Evolutionary conservation across 2,329 filamentous ascomycete genomes (phyloP).

Genomic region (Ophiobolus disseminans): DNA sequence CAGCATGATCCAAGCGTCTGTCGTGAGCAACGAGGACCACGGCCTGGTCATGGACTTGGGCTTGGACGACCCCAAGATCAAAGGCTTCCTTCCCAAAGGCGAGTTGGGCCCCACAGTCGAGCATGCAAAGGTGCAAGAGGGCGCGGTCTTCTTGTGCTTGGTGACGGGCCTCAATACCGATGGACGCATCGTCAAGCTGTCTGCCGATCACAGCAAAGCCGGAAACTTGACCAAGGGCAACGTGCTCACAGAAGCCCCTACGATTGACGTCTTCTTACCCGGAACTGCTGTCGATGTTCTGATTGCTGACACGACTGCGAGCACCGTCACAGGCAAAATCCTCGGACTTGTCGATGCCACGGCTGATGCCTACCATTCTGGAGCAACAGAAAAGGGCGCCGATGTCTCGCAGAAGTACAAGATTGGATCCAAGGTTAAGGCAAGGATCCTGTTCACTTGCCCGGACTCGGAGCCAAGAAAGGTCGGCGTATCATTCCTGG

Average conservation of each 20-base stretch:
- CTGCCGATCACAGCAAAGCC: slow-evolving; percentile 73
- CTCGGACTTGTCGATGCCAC: slow-evolving; percentile 92
- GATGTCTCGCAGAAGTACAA: slow-evolving; percentile 82
- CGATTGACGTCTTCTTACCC: slow-evolving; percentile 87
- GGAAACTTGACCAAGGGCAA: slow-evolving; percentile 71
- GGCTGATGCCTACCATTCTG: slow-evolving; percentile 88
- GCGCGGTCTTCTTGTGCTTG: slow-evolving; percentile 83
- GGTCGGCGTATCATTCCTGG: slow-evolving; percentile 84
- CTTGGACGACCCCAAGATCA: slow-evolving; percentile 69
- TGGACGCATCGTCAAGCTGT: slow-evolving; percentile 86
- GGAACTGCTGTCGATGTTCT: slow-evolving; percentile 89
- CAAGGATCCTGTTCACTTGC: slow-evolving; percentile 86
- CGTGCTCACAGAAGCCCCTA: slow-evolving; percentile 77
- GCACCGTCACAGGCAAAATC: slow-evolving; percentile 86
- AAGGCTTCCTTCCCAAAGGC: slow-evolving; percentile 84
- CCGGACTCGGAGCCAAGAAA: slow-evolving; percentile 80
- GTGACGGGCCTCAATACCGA: slow-evolving; percentile 77
- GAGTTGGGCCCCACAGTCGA: slow-evolving; percentile 74
- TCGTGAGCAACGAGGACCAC: slow-evolving; percentile 93
- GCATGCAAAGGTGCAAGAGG: slow-evolving; percentile 76
- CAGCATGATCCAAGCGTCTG: slow-evolving; percentile 82
- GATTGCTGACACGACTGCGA: slow-evolving; percentile 74
- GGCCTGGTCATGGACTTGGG: slow-evolving; percentile 93
- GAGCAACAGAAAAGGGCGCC: slow-evolving; percentile 70
- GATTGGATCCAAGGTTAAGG: slow-evolving; percentile 82